phyloP scores from a whole-genome alignment of 345 rosid genomes.

The Hibiscus tridactylites region DNA sequence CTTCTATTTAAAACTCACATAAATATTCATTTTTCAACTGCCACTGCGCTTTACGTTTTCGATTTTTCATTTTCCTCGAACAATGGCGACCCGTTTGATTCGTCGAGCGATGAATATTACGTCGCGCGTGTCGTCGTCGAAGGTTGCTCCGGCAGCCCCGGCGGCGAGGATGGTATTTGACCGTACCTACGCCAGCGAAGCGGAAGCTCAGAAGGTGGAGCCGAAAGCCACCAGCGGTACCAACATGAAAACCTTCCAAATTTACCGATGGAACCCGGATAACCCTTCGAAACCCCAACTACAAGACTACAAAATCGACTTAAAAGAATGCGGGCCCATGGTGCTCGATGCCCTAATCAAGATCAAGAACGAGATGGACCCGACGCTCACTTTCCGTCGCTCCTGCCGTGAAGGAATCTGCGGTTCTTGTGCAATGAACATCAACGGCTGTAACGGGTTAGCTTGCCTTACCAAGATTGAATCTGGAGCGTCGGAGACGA shows the following conservation, averaged over 20 bases:
- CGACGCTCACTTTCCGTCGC: constrained; percentile 83
- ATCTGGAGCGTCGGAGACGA: constrained; percentile 26
- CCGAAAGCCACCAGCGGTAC: constrained; percentile 20
- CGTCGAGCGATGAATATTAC: constrained; percentile 27
- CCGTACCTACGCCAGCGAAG: constrained; percentile 41
- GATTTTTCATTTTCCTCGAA: neutral
- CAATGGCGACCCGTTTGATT: constrained; percentile 49
- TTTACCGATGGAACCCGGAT: constrained; percentile 90
- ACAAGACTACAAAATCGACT: constrained; percentile 59
- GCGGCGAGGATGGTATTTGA: constrained; percentile 28
- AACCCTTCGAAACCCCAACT: constrained; percentile 65
- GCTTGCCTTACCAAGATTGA: constrained; percentile 85
- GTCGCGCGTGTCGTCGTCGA: constrained; percentile 16
- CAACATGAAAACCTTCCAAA: constrained; percentile 64
- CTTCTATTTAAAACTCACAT: neutral
- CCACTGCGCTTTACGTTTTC: neutral
- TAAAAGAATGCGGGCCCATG: constrained; percentile 93
- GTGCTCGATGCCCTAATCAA: constrained; percentile 89
- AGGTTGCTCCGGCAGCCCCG: neutral
- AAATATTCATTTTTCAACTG: neutral
- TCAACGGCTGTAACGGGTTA: constrained; percentile 88
- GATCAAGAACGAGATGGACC: constrained; percentile 95
- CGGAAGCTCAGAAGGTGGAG: constrained; percentile 38
- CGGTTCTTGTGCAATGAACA: constrained; percentile 95
- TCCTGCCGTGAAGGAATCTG: constrained; percentile 97